phyloP scores from a whole-genome alignment of 129 eudicot species.

The Flaveria linearis region DNA sequence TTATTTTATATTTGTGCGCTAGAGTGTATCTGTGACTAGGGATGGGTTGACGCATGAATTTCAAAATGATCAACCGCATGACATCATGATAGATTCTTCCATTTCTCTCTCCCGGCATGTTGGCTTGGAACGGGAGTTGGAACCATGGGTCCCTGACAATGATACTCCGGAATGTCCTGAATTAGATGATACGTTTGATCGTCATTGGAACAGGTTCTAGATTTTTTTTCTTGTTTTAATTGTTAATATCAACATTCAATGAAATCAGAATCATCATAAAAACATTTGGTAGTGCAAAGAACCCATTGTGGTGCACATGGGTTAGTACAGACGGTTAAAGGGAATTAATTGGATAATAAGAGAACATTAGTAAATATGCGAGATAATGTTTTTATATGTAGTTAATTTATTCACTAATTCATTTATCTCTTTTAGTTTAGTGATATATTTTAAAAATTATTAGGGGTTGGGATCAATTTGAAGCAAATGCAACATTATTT shows the following conservation, averaged over 20 bases:
- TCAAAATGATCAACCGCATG: conserved; percentile 60
- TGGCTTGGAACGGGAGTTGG: conserved; percentile 74
- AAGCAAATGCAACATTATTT: conserved; percentile 82
- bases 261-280: neutral
- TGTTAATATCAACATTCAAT: conserved; percentile 11
- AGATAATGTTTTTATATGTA: conserved; percentile 6
- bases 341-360: neutral
- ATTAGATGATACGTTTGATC: conserved; percentile 80
- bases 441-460: neutral
- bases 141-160: conserved; percentile 91
- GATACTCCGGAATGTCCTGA: conserved; percentile 70
- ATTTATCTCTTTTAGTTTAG: conserved; percentile 8
- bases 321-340: neutral
- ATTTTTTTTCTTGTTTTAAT: neutral
- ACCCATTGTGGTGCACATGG: neutral
- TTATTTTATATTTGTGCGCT: conserved; percentile 31
- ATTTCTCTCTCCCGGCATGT: conserved; percentile 83
- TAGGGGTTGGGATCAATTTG: conserved; percentile 99
- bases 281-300: neutral
- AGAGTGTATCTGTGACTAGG: conserved; percentile 74
- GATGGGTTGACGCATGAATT: conserved; percentile 65
- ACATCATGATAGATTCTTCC: conserved; percentile 79
- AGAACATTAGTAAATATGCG: neutral
- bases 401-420: neutral
- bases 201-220: conserved; percentile 82